Conservation (phyloP, 1,284 basidiomycete species). For the Cutaneotrichosporon cyanovorans region DNA sequence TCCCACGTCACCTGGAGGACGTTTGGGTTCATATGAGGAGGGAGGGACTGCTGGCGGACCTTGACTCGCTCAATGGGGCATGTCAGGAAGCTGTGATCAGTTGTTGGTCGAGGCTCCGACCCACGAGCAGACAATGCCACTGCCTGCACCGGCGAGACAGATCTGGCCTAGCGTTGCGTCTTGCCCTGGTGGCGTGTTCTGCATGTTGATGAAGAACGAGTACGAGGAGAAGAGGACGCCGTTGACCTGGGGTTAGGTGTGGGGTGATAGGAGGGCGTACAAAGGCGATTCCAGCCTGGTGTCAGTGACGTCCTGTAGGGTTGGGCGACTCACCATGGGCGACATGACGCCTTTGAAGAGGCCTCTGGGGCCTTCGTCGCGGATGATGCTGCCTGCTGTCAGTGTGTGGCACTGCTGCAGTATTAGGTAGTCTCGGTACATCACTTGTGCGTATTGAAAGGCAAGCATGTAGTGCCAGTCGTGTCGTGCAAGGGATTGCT, state of each 20-base stretch:
- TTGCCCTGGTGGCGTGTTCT: slow-evolving; percentile 18
- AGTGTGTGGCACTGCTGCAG: too few species aligned
- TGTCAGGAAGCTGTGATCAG: slow-evolving; percentile 56
- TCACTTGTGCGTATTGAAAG: too few species aligned
- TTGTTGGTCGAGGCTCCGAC: slow-evolving; percentile 33
- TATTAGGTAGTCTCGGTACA: too few species aligned
- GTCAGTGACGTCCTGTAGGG: not conserved
- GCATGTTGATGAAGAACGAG: slow-evolving; percentile 40
- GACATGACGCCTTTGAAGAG: slow-evolving; percentile 46
- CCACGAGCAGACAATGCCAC: slow-evolving; percentile 67
- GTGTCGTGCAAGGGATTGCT: too few species aligned
- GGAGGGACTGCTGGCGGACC: slow-evolving; percentile 59
- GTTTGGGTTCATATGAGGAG: slow-evolving; percentile 44
- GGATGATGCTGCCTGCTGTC: slow-evolving; percentile 5
- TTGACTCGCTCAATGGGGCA: slow-evolving; percentile 79
- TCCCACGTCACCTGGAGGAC: slow-evolving; percentile 51
- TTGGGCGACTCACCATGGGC: slow-evolving; percentile 36
- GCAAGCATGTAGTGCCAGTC: too few species aligned
- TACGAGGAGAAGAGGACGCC: slow-evolving; percentile 45
- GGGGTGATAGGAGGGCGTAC: slow-evolving; percentile 15
- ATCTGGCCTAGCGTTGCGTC: slow-evolving; percentile 52
- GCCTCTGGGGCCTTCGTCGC: slow-evolving; percentile 24
- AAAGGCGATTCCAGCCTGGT: slow-evolving; percentile 41
- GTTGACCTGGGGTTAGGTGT: slow-evolving; percentile 34
- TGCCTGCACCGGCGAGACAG: slow-evolving; percentile 65